Percentiles rank a stretch among this genome's conserved stretches.
Conservation (phyloP, 768 basidiomycete genomes). For the Lactarius psammicola region DNA sequence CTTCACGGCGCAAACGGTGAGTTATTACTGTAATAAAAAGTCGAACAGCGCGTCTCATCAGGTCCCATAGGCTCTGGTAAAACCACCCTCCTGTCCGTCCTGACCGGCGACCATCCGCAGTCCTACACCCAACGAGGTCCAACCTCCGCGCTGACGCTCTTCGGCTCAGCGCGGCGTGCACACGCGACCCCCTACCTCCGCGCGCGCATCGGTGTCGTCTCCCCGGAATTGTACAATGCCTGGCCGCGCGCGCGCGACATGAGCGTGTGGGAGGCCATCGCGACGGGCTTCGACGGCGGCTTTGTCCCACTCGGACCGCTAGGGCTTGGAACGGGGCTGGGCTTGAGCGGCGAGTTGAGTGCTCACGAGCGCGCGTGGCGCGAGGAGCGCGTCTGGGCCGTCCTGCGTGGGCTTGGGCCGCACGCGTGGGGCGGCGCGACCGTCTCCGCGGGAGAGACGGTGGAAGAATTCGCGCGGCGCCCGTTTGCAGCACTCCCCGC, state of each 20-base stretch:
- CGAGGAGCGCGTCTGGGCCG: slow-evolving; percentile 46
- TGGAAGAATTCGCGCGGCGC: slow-evolving; percentile 45
- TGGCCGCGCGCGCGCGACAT: slow-evolving; percentile 75
- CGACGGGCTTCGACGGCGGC: slow-evolving; percentile 85
- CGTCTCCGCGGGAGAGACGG: slow-evolving; percentile 12
- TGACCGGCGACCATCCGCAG: slow-evolving; percentile 94
- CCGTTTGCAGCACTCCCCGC: slow-evolving; percentile 64
- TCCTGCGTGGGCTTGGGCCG: slow-evolving; percentile 67
- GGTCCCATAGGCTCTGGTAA: slow-evolving; percentile 76
- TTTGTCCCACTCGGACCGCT: slow-evolving; percentile 54
- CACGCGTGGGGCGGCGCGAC: slow-evolving; percentile 42
- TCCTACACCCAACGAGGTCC: slow-evolving; percentile 70
- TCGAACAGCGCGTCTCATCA: neutral
- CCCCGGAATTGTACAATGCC: slow-evolving; percentile 88
- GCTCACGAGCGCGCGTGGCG: slow-evolving; percentile 42
- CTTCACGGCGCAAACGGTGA: slow-evolving; percentile 85
- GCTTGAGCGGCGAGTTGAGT: slow-evolving; percentile 35
- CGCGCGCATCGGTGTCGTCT: slow-evolving; percentile 71
- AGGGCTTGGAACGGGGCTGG: slow-evolving; percentile 43
- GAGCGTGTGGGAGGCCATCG: slow-evolving; percentile 76
- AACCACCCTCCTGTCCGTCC: slow-evolving; percentile 84
- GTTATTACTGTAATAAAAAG: slow-evolving; percentile 15
- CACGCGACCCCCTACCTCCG: slow-evolving; percentile 69
- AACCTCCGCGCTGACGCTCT: slow-evolving; percentile 50
- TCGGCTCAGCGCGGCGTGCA: slow-evolving; percentile 57